These are phyloP conservation scores for Nelumbo lutea DNA, from an alignment of 164 flowering plant genomes.

Conservation along the genomic window DNA sequence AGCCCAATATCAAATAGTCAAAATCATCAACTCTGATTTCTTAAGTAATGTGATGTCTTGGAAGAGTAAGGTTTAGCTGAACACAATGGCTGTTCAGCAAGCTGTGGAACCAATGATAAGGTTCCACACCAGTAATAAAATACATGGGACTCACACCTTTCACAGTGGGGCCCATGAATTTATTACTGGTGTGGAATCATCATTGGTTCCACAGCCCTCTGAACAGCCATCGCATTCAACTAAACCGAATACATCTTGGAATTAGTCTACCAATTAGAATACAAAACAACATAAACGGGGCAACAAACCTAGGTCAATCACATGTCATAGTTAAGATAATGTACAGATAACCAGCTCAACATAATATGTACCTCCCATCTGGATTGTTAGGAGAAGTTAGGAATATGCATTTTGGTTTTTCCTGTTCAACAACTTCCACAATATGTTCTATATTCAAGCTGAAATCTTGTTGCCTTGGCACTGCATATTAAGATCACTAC, in stretches of 20 bases:
- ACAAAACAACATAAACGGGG: too few relatives aligned
- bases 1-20: too few relatives aligned
- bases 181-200: background rate
- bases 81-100: too few relatives aligned
- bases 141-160: background rate
- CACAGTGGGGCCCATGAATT: background rate
- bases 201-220: too few relatives aligned
- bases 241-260: too few relatives aligned
- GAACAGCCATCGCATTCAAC: too few relatives aligned
- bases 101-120: too few relatives aligned
- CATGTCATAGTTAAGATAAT: background rate
- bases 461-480: slow-evolving; percentile 80
- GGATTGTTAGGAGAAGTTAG: slow-evolving; percentile 98
- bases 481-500: slow-evolving; percentile 34
- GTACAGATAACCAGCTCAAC: background rate
- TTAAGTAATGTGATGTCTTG: background rate
- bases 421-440: slow-evolving; percentile 52
- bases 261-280: too few relatives aligned
- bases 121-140: background rate
- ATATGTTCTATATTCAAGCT: slow-evolving; percentile 73
- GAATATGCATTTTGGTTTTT: slow-evolving; percentile 94
- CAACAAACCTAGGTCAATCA: background rate
- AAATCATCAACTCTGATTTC: background rate
- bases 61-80: background rate
- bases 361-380: slow-evolving; percentile 78